A percentile compares a stretch with the other conserved stretches of the same genome.
Conservation (phyloP, 148 eudicot genomes). For the Cornus kousa region DNA sequence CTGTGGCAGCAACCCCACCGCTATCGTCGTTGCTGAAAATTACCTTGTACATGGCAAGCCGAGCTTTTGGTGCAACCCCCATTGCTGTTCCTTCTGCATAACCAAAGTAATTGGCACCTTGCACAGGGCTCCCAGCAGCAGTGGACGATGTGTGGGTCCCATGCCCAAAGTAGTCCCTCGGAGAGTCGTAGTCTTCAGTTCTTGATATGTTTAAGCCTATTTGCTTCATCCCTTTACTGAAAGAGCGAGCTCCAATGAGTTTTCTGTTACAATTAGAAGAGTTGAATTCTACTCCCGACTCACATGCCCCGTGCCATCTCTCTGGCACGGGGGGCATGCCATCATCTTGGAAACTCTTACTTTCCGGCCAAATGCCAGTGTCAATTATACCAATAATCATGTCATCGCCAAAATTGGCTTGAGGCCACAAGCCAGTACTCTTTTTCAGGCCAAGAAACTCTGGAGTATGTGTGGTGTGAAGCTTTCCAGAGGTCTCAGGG, state of each 20-base stretch:
- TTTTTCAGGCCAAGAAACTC: slow-evolving; percentile 19
- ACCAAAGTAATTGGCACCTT: slow-evolving; percentile 25
- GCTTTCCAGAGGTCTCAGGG: slow-evolving; percentile 10
- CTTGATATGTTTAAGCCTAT: slow-evolving; percentile 5
- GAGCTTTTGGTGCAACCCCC: slow-evolving; percentile 48
- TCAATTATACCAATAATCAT: slow-evolving; percentile 45
- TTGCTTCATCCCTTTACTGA: slow-evolving; percentile 11
- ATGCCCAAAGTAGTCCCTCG: slow-evolving; percentile 41
- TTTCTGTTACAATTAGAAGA: background rate
- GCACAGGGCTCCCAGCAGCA: slow-evolving; percentile 33
- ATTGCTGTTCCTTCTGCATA: slow-evolving; percentile 36
- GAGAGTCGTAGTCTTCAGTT: slow-evolving; percentile 24
- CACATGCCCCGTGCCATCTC: background rate
- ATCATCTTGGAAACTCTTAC: slow-evolving; percentile 19
- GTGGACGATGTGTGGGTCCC: slow-evolving; percentile 57
- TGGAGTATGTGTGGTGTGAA: slow-evolving; percentile 7
- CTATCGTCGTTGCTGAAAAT: slow-evolving; percentile 2
- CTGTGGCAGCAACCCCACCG: slow-evolving; percentile 9
- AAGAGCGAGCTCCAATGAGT: background rate
- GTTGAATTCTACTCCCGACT: background rate
- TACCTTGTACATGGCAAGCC: slow-evolving; percentile 48
- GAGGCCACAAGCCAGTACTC: slow-evolving; percentile 10
- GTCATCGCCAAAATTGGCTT: slow-evolving; percentile 13
- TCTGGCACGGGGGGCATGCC: background rate
- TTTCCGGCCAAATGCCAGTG: slow-evolving; percentile 52